These are phyloP conservation scores for Sicyos edulis DNA, from an alignment of 306 rosid genomes.

Conservation along the genomic window DNA sequence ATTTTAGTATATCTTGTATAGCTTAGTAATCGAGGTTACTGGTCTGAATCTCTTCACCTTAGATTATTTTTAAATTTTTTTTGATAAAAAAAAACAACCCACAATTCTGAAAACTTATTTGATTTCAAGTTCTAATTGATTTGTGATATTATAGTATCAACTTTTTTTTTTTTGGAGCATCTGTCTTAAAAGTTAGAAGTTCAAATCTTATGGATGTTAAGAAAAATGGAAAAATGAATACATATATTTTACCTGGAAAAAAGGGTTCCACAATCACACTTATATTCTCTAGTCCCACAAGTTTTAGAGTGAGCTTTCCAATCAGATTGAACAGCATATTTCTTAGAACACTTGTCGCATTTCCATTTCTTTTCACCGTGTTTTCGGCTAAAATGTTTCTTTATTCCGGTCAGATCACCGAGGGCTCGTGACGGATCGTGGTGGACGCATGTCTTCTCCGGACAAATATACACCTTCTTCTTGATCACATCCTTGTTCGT, in stretches of 20 bases:
- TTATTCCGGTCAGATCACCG: conserved; percentile 91
- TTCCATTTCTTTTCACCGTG: conserved; percentile 99
- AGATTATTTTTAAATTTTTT: no score
- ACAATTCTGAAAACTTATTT: background rate
- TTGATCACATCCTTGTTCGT: conserved; percentile 53
- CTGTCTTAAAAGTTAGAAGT: background rate
- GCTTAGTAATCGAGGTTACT: no score
- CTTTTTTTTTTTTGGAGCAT: no score
- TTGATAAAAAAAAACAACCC: no score
- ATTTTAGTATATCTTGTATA: no score
- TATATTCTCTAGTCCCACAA: conserved; percentile 90
- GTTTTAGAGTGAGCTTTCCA: conserved; percentile 98
- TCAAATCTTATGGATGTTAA: background rate
- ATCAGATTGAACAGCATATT: conserved; percentile 90
- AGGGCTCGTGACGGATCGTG: conserved; percentile 79
- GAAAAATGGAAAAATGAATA: no score
- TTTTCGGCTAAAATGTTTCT: conserved; percentile 84
- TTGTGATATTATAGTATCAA: no score
- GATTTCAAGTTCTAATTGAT: no score
- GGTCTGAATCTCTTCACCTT: no score
- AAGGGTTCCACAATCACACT: conserved; percentile 93
- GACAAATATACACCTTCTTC: conserved; percentile 89
- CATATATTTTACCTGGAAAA: conserved; percentile 57
- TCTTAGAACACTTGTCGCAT: conserved; percentile 92
- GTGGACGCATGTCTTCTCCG: conserved; percentile 81